Base-by-base conservation (phyloP, 306 rosid genomes). In the Luffa acutangula region DNA sequence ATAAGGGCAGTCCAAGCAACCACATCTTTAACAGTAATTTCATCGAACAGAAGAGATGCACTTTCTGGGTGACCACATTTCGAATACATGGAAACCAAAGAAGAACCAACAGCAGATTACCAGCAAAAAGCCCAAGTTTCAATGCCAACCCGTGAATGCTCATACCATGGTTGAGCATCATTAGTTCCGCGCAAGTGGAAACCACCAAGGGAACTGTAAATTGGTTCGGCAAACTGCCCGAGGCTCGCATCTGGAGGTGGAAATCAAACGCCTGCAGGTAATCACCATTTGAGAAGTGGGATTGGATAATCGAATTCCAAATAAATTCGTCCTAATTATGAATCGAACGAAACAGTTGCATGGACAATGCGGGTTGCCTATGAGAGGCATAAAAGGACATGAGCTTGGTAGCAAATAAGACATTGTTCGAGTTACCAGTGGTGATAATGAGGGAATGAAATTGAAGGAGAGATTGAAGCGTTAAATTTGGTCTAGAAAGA, bases 1-100 rank as follows among this genome's bases (percentile, higher is more conserved):
- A 85, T 69, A 81, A 91, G 92, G 0, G 93, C 86, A 11, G 98
- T 93, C 97, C 98, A 93, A 84, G 90, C 86, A 81, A 93, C 87
- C 54, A 93, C 90, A 75, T 93, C 93, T 76, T 89, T 91, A 8
- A 82, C 84, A 62, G 81, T 80, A 62, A 85, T 89, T 86, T 93
- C 91, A 48, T 86, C 93, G 80, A 93, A 93, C 93, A 87, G 18
- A 2, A 21, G 65, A 59, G 52, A 78, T 2, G 97, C 95, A 81
- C 84, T 81, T 3, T 69, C 71, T 86, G 79, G 72, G 64, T 21
- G 78, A 20, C 92, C 88, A 82, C 95, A 89, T 82, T 89, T 85
- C 0, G 86, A 85, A 64, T 90, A 91, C 81, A 91, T 56, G 0
- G 77, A 88, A 17, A 91, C 89, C 82, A 91, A 90, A 53, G 97